phyloP scores from a whole-genome alignment of 305 asterid genomes.

The Fraxinus velutina region DNA sequence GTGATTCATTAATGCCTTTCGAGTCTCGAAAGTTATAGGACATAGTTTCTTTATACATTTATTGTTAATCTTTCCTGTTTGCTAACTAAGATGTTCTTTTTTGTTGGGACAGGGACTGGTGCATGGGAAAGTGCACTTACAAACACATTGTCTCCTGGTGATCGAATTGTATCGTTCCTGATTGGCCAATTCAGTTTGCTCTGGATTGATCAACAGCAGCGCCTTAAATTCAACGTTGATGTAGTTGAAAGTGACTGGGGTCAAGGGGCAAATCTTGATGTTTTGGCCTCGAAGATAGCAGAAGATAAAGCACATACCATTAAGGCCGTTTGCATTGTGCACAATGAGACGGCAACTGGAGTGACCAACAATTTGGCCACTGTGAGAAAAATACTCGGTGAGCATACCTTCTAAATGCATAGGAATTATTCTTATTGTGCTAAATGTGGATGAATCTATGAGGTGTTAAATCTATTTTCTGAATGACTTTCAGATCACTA shows the following conservation, averaged over 20 bases:
- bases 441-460: not conserved
- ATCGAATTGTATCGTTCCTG: conserved; percentile 71
- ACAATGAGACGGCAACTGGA: conserved; percentile 97
- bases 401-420: conserved; percentile 10
- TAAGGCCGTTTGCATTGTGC: conserved; percentile 95
- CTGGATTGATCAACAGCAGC: conserved; percentile 98
- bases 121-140: conserved; percentile 99
- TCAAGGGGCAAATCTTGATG: conserved; percentile 76
- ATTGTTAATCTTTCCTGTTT: not conserved
- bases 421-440: not conserved
- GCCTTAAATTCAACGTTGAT: conserved; percentile 83
- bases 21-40: not conserved
- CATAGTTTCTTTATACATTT: not conserved
- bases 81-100: conserved; percentile 4
- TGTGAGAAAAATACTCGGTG: conserved; percentile 85
- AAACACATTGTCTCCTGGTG: conserved; percentile 94
- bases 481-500: conserved; percentile 61
- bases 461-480: conserved; percentile 2
- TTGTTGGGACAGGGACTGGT: conserved; percentile 69
- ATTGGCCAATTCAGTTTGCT: conserved; percentile 96
- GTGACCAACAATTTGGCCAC: conserved; percentile 94
- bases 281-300: conserved; percentile 72
- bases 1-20: not conserved
- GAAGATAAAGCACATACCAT: conserved; percentile 70
- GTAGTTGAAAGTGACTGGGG: conserved; percentile 98